These are phyloP conservation scores for Xylaria sp. DNA, from an alignment of 2,329 filamentous ascomycete genomes.

Conservation along the genomic window DNA sequence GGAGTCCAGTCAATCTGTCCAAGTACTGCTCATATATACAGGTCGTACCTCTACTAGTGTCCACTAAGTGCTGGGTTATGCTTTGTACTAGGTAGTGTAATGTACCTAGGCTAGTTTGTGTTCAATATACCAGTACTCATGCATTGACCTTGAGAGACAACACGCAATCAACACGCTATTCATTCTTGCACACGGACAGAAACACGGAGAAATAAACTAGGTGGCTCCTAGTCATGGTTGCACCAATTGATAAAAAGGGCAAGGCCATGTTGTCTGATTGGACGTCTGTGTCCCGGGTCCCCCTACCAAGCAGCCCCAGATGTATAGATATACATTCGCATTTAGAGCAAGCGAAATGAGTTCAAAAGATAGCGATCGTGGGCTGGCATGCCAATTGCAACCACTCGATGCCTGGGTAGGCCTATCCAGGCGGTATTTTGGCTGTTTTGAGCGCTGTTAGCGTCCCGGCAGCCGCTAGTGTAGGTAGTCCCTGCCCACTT, in stretches of 20 bases:
- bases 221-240: constrained; percentile 24
- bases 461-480: constrained; percentile 13
- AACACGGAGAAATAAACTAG: constrained; percentile 4
- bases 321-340: constrained; percentile 6
- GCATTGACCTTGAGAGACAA: constrained; percentile 4
- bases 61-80: background rate
- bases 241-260: constrained; percentile 33
- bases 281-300: constrained; percentile 32
- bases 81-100: background rate
- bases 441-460: constrained; percentile 2
- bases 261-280: constrained; percentile 40
- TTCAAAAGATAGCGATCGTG: constrained; percentile 24
- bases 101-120: background rate
- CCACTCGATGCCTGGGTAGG: constrained; percentile 6
- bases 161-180: constrained; percentile 26
- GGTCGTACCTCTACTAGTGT: too few relatives aligned
- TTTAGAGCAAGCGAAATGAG: constrained; percentile 47
- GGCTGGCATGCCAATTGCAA: constrained; percentile 20
- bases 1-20: background rate
- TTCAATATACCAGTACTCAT: background rate
- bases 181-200: constrained; percentile 14
- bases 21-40: too few relatives aligned
- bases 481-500: background rate
- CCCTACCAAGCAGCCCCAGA: constrained; percentile 31
- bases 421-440: background rate